phyloP scores from a whole-genome alignment of 2,329 filamentous ascomycete species.

The Claviceps pusilla region DNA sequence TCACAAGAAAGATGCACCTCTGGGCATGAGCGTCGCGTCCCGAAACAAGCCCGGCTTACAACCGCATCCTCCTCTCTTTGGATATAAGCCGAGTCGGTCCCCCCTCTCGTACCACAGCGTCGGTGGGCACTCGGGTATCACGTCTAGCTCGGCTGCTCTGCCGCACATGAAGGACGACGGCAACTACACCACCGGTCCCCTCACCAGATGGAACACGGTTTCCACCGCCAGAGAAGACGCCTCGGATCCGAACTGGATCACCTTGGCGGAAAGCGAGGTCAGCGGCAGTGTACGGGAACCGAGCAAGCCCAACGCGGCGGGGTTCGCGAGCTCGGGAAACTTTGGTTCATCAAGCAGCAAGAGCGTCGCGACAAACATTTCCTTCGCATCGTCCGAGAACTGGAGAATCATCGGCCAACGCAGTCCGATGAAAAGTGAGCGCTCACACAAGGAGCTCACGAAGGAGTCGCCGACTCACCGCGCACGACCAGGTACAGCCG shows the following conservation, averaged over 20 bases:
- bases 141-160: constrained; percentile 20
- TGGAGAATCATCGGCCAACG: constrained; percentile 17
- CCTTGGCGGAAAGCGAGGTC: constrained; percentile 10
- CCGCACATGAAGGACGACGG: constrained; percentile 7
- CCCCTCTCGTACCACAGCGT: constrained; percentile 10
- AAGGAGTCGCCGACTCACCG: constrained; percentile 24
- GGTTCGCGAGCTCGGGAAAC: constrained; percentile 8
- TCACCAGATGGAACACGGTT: constrained; percentile 5
- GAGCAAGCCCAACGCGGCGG: constrained; percentile 9
- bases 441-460: constrained; percentile 20
- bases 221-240: constrained; percentile 1
- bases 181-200: not conserved
- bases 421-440: constrained; percentile 14
- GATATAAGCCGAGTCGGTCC: constrained; percentile 5
- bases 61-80: constrained; percentile 1
- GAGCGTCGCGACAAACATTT: constrained; percentile 15
- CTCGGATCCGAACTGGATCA: constrained; percentile 9
- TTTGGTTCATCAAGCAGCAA: constrained; percentile 7
- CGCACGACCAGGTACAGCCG: constrained; percentile 15
- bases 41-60: constrained; percentile 14
- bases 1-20: constrained; percentile 8
- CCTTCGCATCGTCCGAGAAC: constrained; percentile 23
- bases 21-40: constrained; percentile 16
- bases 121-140: constrained; percentile 16
- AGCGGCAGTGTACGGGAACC: constrained; percentile 13